Evolutionary conservation across 192 early-diverging fungal species (phyloP), one percentile per base, ranked within the genome.

Genomic region (Podila minutissima): DNA sequence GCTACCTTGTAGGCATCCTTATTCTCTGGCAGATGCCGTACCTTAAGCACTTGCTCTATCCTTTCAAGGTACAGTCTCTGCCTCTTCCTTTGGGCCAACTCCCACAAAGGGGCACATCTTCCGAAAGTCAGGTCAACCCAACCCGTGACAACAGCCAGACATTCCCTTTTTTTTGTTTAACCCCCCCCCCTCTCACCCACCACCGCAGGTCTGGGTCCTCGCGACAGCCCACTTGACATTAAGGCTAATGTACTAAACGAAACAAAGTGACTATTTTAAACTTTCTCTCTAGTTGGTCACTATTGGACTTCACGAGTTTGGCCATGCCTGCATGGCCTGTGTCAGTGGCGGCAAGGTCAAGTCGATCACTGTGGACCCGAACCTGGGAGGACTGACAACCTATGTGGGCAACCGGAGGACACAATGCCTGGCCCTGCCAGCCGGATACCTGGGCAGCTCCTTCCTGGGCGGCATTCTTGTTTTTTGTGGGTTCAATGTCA

Each of bases 241-340:
- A 46, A 17, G 41, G 13, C 15, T 46, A 46, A 15, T 46, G 20
- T 22, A 55, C 53, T 26, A 26, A 55, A 55, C 53, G 53, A 26
- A 53, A 53, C 50, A 20, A 22, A 9, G 5, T 11, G n/a, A 55
- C 53, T 55, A n/a, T 24, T 55, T 55, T 55, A 24, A 26, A 24
- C 53, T 32, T 63, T 38, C 33, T 20, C 38, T 22, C 13, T 78
- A 94, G 93, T 85, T 97, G 35, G 86, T 96, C 12, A 95, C 95
- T 0, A 97, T 99, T 51, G 94, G 93, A 22, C 81, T 99, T 51
- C 98, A 99, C 75, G 98, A 99, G 83, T 97, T 97, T 78, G 92
- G 95, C 32, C 97, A 99, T 79, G 98, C 97, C 2, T 86, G 88
- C 32, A 95, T 95, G 24, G 95, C 94, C 0, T 85, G 89, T 41